Evolutionary conservation across 129 eudicot genomes (phyloP).

Genomic region (Glebionis coronaria): DNA sequence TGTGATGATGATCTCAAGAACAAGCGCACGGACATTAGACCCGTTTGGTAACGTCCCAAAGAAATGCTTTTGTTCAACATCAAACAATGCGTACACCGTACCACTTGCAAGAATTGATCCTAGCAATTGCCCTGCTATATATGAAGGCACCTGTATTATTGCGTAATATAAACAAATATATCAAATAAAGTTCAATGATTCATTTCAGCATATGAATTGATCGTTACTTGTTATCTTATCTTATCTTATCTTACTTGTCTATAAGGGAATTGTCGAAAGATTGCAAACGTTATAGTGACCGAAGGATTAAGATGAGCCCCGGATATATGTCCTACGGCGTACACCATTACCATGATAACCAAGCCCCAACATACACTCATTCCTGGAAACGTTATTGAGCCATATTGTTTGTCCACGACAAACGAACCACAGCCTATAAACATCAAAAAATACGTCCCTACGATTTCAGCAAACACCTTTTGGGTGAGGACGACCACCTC

Average conservation of each 20-base stretch:
- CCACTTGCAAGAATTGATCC: constrained; percentile 63
- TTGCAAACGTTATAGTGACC: constrained; percentile 59
- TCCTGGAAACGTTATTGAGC: constrained; percentile 54
- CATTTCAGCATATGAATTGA: not conserved
- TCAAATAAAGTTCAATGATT: not conserved
- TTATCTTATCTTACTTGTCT: constrained; percentile 29
- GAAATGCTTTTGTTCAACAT: constrained; percentile 26
- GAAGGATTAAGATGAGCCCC: constrained; percentile 54
- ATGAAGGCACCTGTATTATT: constrained; percentile 48
- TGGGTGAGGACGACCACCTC: constrained; percentile 39
- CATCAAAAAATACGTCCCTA: constrained; percentile 56
- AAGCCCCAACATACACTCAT: constrained; percentile 51
- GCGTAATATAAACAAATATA: not conserved
- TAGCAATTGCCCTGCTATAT: constrained; percentile 47
- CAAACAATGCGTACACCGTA: constrained; percentile 40
- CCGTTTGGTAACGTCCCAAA: constrained; percentile 61
- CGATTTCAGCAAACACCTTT: constrained; percentile 53
- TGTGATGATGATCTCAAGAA: constrained; percentile 46
- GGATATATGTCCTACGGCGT: constrained; percentile 54
- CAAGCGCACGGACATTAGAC: constrained; percentile 34
- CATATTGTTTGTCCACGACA: constrained; percentile 47
- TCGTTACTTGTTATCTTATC: not conserved
- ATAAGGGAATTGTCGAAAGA: constrained; percentile 54
- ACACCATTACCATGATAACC: constrained; percentile 50
- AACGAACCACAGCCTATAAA: constrained; percentile 60